Base-by-base conservation (phyloP, 179 eudicot species). In the Beta macrorhiza region DNA sequence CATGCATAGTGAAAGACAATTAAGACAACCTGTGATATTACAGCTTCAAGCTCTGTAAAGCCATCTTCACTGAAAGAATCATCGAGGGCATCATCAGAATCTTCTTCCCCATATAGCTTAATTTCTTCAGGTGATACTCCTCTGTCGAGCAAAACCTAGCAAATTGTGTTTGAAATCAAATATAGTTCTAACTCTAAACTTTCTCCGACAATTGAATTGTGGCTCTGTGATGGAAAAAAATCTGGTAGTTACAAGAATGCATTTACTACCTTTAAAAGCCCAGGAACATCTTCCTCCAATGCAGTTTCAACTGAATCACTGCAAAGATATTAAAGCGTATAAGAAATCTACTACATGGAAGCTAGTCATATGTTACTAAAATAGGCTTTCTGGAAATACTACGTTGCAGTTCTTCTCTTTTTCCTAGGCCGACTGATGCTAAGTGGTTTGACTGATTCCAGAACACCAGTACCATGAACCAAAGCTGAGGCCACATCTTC, bases 251-350 rank as follows among this genome's bases (percentile, higher is more conserved):
- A 55, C 72, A 59, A 49, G 69, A 72, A 37, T 37, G 45, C 63
- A 62, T 70, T 53, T 74, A 75, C 61, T 86, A 93, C 99, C 99
- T 91, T 88, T 76, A 93, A 78, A 75, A 97, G 98, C 79, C 90
- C 99, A 63, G 99, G 99, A 81, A 93, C 97, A 86, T 97, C 99
- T 88, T 97, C 99, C 89, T 92, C 97, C 87, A 97, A 77, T 32
- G 99, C 99, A 78, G 92, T 90, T 87, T 91, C 97, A 85, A 90
- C 87, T 3, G 93, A 97, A 79, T 92, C 90, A 73, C 99, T 97
- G 92, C 84, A 56, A 11, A 12, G 55, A 79, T 71, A 65, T 29
- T 19, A 53, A 75, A 76, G 71, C 2, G 72, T 16, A 59, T 81
- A 13, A 82, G 85, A 89, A 70, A 29, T 81, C 78, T 76, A 22